These are phyloP conservation scores for Kappamyces sp. DNA, from an alignment of 192 early-diverging fungal species.

Conservation along the genomic window DNA sequence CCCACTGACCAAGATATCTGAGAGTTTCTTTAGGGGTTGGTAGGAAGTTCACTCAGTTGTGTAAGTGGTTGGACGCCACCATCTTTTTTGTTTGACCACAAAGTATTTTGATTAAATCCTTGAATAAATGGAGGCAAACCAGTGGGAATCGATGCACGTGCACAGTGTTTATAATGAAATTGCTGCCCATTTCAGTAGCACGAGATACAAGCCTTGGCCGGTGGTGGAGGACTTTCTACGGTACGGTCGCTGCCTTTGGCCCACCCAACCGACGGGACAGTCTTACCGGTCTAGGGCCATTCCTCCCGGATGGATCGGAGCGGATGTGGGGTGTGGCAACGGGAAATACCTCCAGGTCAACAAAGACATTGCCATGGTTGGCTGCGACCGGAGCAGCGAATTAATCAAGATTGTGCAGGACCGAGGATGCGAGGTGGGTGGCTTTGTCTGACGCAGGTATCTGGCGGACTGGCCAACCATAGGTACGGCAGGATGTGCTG, in stretches of 20 bases:
- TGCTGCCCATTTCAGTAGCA: slow-evolving; percentile 87
- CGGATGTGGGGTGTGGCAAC: slow-evolving; percentile 95
- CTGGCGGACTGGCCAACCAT: no score
- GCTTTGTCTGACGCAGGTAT: slow-evolving; percentile 37
- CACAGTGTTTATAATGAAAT: slow-evolving; percentile 90
- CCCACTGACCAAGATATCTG: no score
- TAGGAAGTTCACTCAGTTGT: no score
- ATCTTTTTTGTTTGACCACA: no score
- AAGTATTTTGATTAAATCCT: no score
- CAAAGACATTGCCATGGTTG: slow-evolving; percentile 68
- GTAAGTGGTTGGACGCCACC: no score
- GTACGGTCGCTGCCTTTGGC: slow-evolving; percentile 10
- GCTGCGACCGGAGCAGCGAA: slow-evolving; percentile 79
- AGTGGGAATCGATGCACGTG: slow-evolving; percentile 68
- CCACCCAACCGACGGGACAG: not conserved
- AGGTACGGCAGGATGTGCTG: no score
- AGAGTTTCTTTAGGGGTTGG: no score
- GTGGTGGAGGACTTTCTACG: slow-evolving; percentile 81
- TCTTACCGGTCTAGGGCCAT: slow-evolving; percentile 21
- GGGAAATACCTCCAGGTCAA: slow-evolving; percentile 95
- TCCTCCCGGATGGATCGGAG: slow-evolving; percentile 69
- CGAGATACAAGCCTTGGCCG: slow-evolving; percentile 98
- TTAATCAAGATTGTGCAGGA: slow-evolving; percentile 68
- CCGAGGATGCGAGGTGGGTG: slow-evolving; percentile 73
- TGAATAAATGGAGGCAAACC: no score